Percentiles rank a stretch among this genome's conserved stretches.
Conservation (phyloP, 2,329 filamentous ascomycete species). For the Sclerotinia glacialis region DNA sequence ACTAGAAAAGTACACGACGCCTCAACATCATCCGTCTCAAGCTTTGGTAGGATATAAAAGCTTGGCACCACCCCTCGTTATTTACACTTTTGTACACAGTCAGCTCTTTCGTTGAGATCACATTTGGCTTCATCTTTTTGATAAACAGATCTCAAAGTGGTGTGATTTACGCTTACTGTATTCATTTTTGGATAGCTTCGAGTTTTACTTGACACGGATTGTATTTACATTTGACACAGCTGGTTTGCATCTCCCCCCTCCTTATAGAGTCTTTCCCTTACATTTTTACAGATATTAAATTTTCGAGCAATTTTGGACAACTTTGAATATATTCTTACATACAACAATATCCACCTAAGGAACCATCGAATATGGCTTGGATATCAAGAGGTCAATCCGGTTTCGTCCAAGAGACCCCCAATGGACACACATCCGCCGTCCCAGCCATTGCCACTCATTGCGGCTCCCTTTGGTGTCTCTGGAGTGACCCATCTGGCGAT, state of each 20-base stretch:
- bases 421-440: conserved; percentile 38
- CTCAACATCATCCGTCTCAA: background rate
- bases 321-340: background rate
- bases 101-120: background rate
- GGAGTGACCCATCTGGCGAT: conserved; percentile 36
- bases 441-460: conserved; percentile 41
- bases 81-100: background rate
- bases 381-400: conserved; percentile 39
- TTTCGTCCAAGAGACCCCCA: conserved; percentile 32
- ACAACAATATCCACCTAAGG: background rate
- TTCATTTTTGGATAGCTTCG: background rate
- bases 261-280: background rate
- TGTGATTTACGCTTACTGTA: background rate
- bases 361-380: conserved; percentile 33
- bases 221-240: conserved; percentile 1
- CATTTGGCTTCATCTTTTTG: background rate
- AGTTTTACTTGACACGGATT: background rate
- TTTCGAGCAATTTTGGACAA: background rate
- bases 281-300: background rate
- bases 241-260: background rate
- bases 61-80: conserved; percentile 3
- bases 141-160: background rate
- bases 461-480: conserved; percentile 42
- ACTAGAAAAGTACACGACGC: background rate
- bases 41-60: conserved; percentile 8